phyloP scores from a whole-genome alignment of 208 protist genomes.

The Tritrichomonas foetus region DNA sequence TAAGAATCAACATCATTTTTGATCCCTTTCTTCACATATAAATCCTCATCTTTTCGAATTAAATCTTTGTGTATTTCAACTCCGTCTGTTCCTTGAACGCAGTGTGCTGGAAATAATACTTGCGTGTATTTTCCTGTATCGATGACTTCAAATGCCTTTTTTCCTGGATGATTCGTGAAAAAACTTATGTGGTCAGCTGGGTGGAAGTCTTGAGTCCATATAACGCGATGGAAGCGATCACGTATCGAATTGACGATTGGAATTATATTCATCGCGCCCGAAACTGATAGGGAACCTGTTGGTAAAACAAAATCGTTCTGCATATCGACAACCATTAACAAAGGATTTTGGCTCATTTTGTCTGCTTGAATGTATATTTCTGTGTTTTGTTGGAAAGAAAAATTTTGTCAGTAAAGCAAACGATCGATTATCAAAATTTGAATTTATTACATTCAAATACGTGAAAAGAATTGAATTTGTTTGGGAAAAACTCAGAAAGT shows the following conservation, averaged over 20 bases:
- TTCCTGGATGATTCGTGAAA: background rate
- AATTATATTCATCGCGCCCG: background rate
- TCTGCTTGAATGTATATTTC: too few relatives aligned
- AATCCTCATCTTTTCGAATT: background rate
- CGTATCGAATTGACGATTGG: background rate
- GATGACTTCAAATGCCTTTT: background rate
- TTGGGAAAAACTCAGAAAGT: too few relatives aligned
- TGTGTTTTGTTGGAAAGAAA: too few relatives aligned
- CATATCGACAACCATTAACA: background rate
- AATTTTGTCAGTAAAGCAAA: too few relatives aligned
- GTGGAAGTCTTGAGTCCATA: conserved; percentile 28
- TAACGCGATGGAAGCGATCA: background rate
- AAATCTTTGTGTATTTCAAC: conserved; percentile 33
- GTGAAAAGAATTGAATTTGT: too few relatives aligned
- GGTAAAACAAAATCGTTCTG: conserved; percentile 32
- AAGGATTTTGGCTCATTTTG: background rate
- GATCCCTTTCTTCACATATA: background rate
- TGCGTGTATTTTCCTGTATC: background rate
- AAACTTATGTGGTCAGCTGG: background rate
- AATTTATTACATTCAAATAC: too few relatives aligned
- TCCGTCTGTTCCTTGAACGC: conserved; percentile 25
- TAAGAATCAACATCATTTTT: background rate
- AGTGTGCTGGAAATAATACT: conserved; percentile 8
- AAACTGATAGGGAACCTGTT: background rate
- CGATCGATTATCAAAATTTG: too few relatives aligned